These are phyloP conservation scores for Primulina tabacum DNA, from an alignment of 257 asterid genomes.

Conservation along the genomic window DNA sequence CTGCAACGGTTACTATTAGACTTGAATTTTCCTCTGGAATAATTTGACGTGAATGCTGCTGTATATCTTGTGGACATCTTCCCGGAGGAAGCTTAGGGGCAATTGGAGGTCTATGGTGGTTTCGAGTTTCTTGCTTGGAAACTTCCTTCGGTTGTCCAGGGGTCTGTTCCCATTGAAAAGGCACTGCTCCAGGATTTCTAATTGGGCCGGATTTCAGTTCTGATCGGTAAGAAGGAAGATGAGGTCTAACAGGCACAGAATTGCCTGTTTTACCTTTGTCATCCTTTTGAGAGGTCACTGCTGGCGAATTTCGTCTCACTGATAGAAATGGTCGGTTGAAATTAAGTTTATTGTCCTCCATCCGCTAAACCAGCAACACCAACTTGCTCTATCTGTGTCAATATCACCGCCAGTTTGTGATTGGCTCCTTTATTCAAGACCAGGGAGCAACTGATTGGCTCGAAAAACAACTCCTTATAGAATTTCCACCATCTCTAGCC, in stretches of 20 bases:
- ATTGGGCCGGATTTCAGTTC: conserved; percentile 79
- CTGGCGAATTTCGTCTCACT: conserved; percentile 47
- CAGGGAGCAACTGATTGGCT: background rate
- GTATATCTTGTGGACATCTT: conserved; percentile 33
- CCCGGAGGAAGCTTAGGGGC: conserved; percentile 79
- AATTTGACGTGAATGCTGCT: conserved; percentile 31
- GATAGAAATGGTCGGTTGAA: conserved; percentile 60
- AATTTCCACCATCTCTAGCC: background rate
- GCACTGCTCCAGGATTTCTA: conserved; percentile 62
- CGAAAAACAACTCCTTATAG: background rate
- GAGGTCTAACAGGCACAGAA: conserved; percentile 29
- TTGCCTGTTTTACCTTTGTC: conserved; percentile 25
- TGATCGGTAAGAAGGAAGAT: conserved; percentile 51
- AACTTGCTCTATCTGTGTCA: conserved; percentile 31
- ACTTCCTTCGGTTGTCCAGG: conserved; percentile 75
- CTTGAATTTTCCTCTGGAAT: conserved; percentile 20
- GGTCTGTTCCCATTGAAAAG: conserved; percentile 72
- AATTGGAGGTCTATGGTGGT: conserved; percentile 30
- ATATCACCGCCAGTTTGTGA: conserved; percentile 13
- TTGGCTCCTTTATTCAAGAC: background rate
- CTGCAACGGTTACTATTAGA: conserved; percentile 13
- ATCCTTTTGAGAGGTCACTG: conserved; percentile 29
- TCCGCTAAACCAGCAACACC: conserved; percentile 40
- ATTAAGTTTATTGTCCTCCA: conserved; percentile 69
- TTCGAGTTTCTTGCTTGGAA: conserved; percentile 17